Base-by-base conservation (phyloP, 352 stramenopile species). In the Blastocystis sp. region DNA sequence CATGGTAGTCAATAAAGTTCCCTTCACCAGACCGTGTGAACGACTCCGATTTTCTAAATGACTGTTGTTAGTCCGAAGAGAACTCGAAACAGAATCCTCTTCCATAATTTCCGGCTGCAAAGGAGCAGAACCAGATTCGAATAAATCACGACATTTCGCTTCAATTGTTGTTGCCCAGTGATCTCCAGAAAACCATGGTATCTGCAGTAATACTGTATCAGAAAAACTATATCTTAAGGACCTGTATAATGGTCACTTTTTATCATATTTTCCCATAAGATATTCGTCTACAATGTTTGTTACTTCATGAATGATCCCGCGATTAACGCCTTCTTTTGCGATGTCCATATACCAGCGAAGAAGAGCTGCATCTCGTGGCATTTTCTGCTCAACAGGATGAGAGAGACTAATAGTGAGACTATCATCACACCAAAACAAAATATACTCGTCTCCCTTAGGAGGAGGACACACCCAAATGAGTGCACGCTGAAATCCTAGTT, bases 381-480 rank as follows among this genome's bases (percentile, higher is more conserved):
- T 99, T 93, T 99, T 98, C 91, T 99, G 98, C 16, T 97, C 93
- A 91, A 98, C 94, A 1, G 98, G 97, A 91, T 99, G 98, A 82
- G 96, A 98, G 53, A 85, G 63, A 6, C 73, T 85, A 43, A 8
- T 5, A 41, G 18, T 68, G 34, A 54, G 13, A 37, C 18, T 16
- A 16, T 30, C 47, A 26, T 11, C 3, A 34, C 18, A 16, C 50
- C 50, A 56, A 91, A 99, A 99, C 69, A 99, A 92, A 82, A 99
- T 99, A 90, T 99, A 99, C 91, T 99, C 97, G 91, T 99, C 97
- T 13, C 97, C 97, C 91, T 99, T 98, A 11, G 98, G 91, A 41
- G 98, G 98, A 34, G 98, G 98, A 92, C 98, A 99, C 34, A 97
- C 97, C 98, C 97, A 99, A 91, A 99, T 95, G 92, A 99, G 97